Evolutionary conservation across 768 basidiomycete species (phyloP).

Genomic region (Tricholoma saponaceum): DNA sequence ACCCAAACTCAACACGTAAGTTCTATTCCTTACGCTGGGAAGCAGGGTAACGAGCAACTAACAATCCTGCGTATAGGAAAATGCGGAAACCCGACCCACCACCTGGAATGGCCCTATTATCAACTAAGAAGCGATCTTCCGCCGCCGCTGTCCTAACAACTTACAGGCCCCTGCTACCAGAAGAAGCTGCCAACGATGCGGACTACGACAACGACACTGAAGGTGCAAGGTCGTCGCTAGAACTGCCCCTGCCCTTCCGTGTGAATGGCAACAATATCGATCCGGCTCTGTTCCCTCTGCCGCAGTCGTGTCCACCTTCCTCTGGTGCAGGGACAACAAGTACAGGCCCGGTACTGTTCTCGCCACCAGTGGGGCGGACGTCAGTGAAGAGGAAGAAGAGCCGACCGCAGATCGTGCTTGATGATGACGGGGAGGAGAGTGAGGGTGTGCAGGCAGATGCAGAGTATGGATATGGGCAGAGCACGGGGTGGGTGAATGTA

Average conservation of each 20-base stretch:
- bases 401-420: constrained; percentile 37
- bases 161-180: constrained; percentile 21
- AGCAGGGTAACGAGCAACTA: background rate
- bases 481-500: constrained; percentile 45
- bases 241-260: constrained; percentile 18
- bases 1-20: constrained; percentile 84
- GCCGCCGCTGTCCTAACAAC: constrained; percentile 36
- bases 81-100: constrained; percentile 81
- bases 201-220: constrained; percentile 35
- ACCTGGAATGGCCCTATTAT: constrained; percentile 27
- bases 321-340: constrained; percentile 17
- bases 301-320: constrained; percentile 30
- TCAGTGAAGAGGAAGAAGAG: constrained; percentile 51
- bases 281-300: constrained; percentile 32
- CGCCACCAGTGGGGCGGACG: constrained; percentile 26
- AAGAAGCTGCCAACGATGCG: constrained; percentile 23
- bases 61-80: constrained; percentile 47
- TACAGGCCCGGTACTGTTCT: constrained; percentile 18
- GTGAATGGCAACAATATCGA: constrained; percentile 23
- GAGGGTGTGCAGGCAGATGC: constrained; percentile 72
- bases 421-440: constrained; percentile 55
- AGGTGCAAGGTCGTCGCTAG: constrained; percentile 32
- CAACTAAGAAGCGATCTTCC: constrained; percentile 42
- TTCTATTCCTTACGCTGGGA: constrained; percentile 10
- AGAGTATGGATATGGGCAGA: constrained; percentile 38